phyloP scores from a whole-genome alignment of 805 yeast species.

The Candida maesae region DNA sequence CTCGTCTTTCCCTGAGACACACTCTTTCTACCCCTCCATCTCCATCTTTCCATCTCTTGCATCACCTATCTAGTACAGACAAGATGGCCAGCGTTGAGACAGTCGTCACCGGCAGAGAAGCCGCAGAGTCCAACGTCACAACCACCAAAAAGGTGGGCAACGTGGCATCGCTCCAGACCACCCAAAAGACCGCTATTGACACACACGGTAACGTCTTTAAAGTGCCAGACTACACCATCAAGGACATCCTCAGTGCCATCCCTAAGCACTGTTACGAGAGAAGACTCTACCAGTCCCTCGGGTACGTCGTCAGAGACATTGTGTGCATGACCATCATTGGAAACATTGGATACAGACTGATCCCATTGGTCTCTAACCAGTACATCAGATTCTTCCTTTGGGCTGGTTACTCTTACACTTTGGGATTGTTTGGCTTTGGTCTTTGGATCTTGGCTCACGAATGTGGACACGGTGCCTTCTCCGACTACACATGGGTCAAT shows the following conservation, averaged over 20 bases:
- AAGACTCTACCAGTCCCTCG: constrained; percentile 47
- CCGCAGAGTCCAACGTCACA: constrained; percentile 16
- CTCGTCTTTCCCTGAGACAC: not conserved
- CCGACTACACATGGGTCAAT: constrained; percentile 67
- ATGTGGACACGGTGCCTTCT: constrained; percentile 87
- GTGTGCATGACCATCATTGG: constrained; percentile 45
- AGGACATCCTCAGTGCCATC: constrained; percentile 67
- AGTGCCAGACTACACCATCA: constrained; percentile 73
- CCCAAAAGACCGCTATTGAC: constrained; percentile 36
- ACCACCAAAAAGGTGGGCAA: constrained; percentile 21
- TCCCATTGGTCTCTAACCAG: constrained; percentile 45
- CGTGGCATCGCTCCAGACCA: constrained; percentile 20
- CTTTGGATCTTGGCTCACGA: constrained; percentile 87
- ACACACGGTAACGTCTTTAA: constrained; percentile 55
- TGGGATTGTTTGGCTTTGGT: constrained; percentile 73
- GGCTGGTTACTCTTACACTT: constrained; percentile 48
- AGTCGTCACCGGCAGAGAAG: constrained; percentile 12
- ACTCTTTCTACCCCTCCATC: too few relatives aligned
- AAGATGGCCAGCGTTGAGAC: constrained; percentile 11
- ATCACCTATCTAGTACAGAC: too few relatives aligned
- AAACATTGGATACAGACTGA: constrained; percentile 47
- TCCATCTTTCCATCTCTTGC: too few relatives aligned
- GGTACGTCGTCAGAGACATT: constrained; percentile 68
- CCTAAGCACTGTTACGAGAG: constrained; percentile 76
- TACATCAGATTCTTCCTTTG: constrained; percentile 52